phyloP scores from a whole-genome alignment of 2,329 filamentous ascomycete species.

The Talaromyces sp. region DNA sequence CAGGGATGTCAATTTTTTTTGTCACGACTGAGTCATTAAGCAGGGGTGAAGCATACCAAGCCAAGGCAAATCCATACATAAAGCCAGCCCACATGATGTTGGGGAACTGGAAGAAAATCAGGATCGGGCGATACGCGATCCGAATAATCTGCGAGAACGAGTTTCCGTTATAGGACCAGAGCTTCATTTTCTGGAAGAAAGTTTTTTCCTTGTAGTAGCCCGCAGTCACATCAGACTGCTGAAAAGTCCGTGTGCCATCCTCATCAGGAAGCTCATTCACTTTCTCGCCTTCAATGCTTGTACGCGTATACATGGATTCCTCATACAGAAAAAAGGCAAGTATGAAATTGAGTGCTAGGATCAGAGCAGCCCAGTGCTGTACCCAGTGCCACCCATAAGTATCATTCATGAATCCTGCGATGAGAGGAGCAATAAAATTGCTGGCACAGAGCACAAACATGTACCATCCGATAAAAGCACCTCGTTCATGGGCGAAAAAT shows the following conservation, averaged over 20 bases:
- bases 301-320: slow-evolving; percentile 56
- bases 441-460: slow-evolving; percentile 44
- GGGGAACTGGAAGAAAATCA: slow-evolving; percentile 30
- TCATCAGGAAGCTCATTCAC: slow-evolving; percentile 22
- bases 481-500: slow-evolving; percentile 47
- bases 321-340: slow-evolving; percentile 59
- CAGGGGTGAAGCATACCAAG: slow-evolving; percentile 11
- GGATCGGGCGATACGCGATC: slow-evolving; percentile 26
- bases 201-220: slow-evolving; percentile 15
- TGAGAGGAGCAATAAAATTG: slow-evolving; percentile 48
- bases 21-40: background rate
- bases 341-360: slow-evolving; percentile 48
- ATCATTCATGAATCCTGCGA: slow-evolving; percentile 51
- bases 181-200: slow-evolving; percentile 25
- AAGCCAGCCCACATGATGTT: slow-evolving; percentile 28
- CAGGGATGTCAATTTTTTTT: too few relatives aligned
- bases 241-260: slow-evolving; percentile 14
- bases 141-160: slow-evolving; percentile 21
- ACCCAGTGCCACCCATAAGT: slow-evolving; percentile 52
- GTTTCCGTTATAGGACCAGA: slow-evolving; percentile 26
- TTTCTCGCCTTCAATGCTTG: slow-evolving; percentile 29
- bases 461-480: slow-evolving; percentile 44
- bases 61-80: slow-evolving; percentile 28
- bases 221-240: background rate
- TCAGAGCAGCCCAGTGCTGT: slow-evolving; percentile 55